phyloP scores from a whole-genome alignment of 169 alveolate genomes.

The Cryptosporidium bovis region DNA sequence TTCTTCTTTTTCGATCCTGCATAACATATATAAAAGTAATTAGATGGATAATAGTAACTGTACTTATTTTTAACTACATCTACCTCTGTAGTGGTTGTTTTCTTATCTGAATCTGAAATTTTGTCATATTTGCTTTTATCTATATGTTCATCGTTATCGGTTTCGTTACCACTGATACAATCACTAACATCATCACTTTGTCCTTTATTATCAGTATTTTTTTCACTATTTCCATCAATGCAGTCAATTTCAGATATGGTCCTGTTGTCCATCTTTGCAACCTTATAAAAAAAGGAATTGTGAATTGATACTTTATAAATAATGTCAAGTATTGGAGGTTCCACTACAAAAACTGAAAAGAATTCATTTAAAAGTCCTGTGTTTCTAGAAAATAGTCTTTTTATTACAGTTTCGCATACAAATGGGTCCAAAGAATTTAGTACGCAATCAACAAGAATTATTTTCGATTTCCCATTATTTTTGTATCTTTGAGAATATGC shows the following conservation, averaged over 20 bases:
- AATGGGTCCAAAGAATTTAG: constrained; percentile 57
- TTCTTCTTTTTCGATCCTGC: constrained; percentile 22
- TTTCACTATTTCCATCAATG: background rate
- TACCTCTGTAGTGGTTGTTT: background rate
- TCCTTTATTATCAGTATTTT: background rate
- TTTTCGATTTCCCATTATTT: background rate
- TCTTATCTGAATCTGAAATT: no score
- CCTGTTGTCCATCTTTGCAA: constrained; percentile 1
- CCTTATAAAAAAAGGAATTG: constrained; percentile 16
- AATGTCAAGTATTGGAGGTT: constrained; percentile 55
- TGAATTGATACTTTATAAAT: background rate
- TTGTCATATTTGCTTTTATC: background rate
- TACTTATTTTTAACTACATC: constrained; percentile 35
- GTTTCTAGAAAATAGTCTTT: constrained; percentile 23
- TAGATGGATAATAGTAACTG: constrained; percentile 33
- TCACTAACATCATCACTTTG: background rate
- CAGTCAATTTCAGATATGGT: constrained; percentile 22
- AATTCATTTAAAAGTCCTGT: constrained; percentile 12
- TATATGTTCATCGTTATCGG: background rate
- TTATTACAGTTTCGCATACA: constrained; percentile 34
- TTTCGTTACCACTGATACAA: background rate
- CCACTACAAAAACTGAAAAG: constrained; percentile 40
- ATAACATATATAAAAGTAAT: constrained; percentile 32
- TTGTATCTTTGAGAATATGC: background rate
- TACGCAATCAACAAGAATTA: constrained; percentile 38